Evolutionary conservation across 352 stramenopile genomes (phyloP), one percentile per base, ranked within the genome.

Genomic region (Phytopythium cucurbitacearum): DNA sequence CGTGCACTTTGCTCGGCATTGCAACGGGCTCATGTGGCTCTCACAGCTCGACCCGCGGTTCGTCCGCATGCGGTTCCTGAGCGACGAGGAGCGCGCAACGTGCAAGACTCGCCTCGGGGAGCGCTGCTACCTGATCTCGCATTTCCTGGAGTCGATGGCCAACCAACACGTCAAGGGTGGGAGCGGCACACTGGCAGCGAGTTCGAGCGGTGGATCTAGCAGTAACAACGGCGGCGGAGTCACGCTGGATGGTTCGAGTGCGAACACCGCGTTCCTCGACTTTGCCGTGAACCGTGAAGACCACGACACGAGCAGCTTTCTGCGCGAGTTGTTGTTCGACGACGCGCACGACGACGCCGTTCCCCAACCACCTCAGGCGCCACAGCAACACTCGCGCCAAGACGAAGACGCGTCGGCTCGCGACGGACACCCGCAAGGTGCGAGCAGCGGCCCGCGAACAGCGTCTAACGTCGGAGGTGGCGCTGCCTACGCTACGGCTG

Each of bases 11-110:
- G 62, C 58, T 0, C 67, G 64, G 7, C 50, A 67, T 7, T 76
- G 64, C 48, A 59, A 65, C 28, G 62, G 73, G 40, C 50, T 76
- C 33, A 73, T 77, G 59, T 80, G 71, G 71, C 64, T 80, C 48
- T 80, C 71, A 12, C 67, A 77, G 48, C 44, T 80, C 9, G 71
- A 80, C 43, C 71, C 71, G 16, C 71, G 71, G 32, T 80, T 77
- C 43, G 67, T 75, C 40, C 65, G 65, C 33, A 80, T 77, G 71
- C 71, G 71, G 52, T 77, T 75, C 40, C 48, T 80, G 41, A 74
- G 54, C 40, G 67, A 80, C 21, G 48, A 60, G 9, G 71, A 80
- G 50, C 70, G 70, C n/a, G 64, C 73, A 33, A 46, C 55, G 38
- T 80, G 60, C 64, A 76, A 76, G 59, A 59, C 55, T 4, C 51